Evolutionary conservation across 2,329 filamentous ascomycete species (phyloP).

Genomic region (Lomentospora prolificans): DNA sequence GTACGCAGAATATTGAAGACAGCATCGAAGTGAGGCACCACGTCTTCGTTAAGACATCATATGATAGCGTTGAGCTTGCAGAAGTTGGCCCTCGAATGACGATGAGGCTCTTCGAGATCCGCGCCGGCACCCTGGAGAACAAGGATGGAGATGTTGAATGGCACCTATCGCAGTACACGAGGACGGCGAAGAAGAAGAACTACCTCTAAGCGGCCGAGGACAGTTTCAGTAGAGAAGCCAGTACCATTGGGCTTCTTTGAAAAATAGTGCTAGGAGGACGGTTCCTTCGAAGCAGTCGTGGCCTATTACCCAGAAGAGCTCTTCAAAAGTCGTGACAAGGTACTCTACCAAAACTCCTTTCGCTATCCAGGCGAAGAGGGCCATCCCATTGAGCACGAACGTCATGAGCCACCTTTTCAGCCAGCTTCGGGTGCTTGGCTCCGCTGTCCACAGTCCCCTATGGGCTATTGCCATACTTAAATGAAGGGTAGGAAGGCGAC

Average conservation of each 20-base stretch:
- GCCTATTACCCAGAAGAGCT: neutral
- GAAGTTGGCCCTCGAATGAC: conserved; percentile 94
- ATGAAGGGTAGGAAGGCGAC: no score
- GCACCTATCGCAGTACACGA: conserved; percentile 90
- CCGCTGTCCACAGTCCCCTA: no score
- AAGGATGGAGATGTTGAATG: conserved; percentile 95
- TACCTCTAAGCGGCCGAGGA: conserved; percentile 55
- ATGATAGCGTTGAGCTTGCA: conserved; percentile 77
- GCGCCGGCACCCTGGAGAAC: conserved; percentile 82
- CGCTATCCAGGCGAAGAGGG: neutral
- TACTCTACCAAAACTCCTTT: neutral
- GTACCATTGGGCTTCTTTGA: neutral
- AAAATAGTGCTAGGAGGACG: neutral
- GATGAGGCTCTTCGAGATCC: conserved; percentile 92
- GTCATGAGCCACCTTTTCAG: no score
- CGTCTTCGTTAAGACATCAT: conserved; percentile 89
- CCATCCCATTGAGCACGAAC: no score
- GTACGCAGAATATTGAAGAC: conserved; percentile 65
- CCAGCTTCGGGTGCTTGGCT: no score
- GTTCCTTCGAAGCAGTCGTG: neutral
- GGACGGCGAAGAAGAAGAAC: conserved; percentile 91
- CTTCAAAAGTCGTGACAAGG: neutral
- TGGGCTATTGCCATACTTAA: no score
- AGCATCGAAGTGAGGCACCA: conserved; percentile 74
- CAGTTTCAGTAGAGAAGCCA: neutral